A percentile compares a stretch with the other conserved stretches of the same genome.
Conservation (phyloP, 495 filamentous ascomycete genomes). For the Platismatia glauca region DNA sequence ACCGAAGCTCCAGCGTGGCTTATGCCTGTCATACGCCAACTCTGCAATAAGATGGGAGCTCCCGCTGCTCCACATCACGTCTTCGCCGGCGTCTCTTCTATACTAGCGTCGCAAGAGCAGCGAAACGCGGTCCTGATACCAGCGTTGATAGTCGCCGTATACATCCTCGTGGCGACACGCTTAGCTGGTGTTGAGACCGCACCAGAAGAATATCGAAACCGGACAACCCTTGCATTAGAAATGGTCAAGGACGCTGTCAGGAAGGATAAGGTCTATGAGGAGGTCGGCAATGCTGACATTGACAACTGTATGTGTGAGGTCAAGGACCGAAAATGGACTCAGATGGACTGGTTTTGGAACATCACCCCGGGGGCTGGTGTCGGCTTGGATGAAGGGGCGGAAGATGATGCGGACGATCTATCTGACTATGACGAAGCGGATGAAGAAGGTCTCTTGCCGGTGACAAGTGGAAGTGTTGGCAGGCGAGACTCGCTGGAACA, state of each 20-base stretch:
- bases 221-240: conserved; percentile 33
- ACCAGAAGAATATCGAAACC: conserved; percentile 33
- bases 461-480: background rate
- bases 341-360: conserved; percentile 60
- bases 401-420: conserved; percentile 25
- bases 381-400: conserved; percentile 28
- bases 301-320: conserved; percentile 51
- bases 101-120: conserved; percentile 12
- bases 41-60: conserved; percentile 55
- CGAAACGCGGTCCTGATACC: conserved; percentile 32
- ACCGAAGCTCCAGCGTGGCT: conserved; percentile 54
- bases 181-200: conserved; percentile 32
- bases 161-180: conserved; percentile 49
- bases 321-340: conserved; percentile 51
- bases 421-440: conserved; percentile 6
- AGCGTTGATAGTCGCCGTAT: conserved; percentile 56
- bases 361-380: conserved; percentile 37
- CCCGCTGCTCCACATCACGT: conserved; percentile 54
- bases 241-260: conserved; percentile 33
- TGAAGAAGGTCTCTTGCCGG: conserved; percentile 3
- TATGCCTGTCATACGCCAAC: conserved; percentile 52
- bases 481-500: background rate
- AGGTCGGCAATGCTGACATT: conserved; percentile 42
- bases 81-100: conserved; percentile 50
- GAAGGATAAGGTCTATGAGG: conserved; percentile 29